phyloP scores from a whole-genome alignment of 805 yeast genomes.

The Kazachstania psychrophila region DNA sequence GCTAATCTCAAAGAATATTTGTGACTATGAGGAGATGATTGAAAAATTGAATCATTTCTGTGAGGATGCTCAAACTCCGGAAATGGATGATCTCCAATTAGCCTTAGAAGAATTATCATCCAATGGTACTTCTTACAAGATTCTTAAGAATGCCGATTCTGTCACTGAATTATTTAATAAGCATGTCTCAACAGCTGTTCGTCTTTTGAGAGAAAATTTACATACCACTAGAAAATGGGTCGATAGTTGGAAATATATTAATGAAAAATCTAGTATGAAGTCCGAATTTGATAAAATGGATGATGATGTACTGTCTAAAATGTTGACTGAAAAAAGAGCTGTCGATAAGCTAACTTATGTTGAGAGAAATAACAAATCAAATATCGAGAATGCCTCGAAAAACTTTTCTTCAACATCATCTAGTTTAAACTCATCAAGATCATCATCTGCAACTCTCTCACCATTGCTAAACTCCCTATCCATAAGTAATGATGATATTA shows the following conservation, averaged over 20 bases:
- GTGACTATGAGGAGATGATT: slow-evolving; percentile 17
- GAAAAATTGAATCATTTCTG: slow-evolving; percentile 15
- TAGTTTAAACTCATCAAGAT: slow-evolving; percentile 1
- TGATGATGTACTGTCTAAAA: slow-evolving; percentile 12
- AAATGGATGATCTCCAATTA: not conserved
- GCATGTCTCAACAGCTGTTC: slow-evolving; percentile 11
- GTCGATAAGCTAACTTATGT: slow-evolving; percentile 20
- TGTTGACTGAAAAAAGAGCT: slow-evolving; percentile 23
- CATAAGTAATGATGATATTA: slow-evolving; percentile 3
- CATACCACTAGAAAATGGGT: slow-evolving; percentile 12
- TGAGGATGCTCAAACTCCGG: not conserved
- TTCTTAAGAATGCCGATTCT: not conserved
- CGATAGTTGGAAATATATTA: slow-evolving; percentile 19
- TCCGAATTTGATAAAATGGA: slow-evolving; percentile 9
- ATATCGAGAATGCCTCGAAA: not conserved
- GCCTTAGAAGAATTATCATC: slow-evolving; percentile 3
- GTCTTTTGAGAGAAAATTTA: slow-evolving; percentile 10
- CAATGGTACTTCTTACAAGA: slow-evolving; percentile 3
- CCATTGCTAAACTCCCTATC: slow-evolving; percentile 4
- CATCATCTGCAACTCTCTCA: slow-evolving; percentile 1
- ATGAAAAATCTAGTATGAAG: slow-evolving; percentile 9
- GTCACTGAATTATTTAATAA: slow-evolving; percentile 15
- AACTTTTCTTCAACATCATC: not conserved
- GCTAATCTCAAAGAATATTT: slow-evolving; percentile 17
- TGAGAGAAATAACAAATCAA: slow-evolving; percentile 7